These are phyloP conservation scores for Penicillium cinerascens DNA, from an alignment of 495 filamentous ascomycete species.

Conservation along the genomic window DNA sequence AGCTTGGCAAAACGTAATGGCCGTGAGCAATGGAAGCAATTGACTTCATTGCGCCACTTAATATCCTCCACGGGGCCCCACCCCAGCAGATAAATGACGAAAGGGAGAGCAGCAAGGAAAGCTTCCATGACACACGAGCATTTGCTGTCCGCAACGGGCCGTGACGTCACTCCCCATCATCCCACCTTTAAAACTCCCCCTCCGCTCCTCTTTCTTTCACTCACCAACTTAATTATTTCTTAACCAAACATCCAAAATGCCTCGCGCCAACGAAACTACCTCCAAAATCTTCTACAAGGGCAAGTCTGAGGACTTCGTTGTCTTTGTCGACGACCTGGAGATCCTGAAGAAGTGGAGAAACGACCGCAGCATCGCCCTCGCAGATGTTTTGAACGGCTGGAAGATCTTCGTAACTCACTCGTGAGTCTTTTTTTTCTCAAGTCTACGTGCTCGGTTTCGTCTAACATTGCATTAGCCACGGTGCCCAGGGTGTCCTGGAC, in stretches of 20 bases:
- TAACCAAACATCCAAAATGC: slow-evolving; percentile 51
- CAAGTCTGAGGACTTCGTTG: slow-evolving; percentile 79
- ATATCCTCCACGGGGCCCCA: slow-evolving; percentile 1
- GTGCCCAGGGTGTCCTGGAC: slow-evolving; percentile 76
- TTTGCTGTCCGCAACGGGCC: neutral
- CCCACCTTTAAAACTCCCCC: slow-evolving; percentile 15
- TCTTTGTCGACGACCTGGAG: slow-evolving; percentile 76
- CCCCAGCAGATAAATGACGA: slow-evolving; percentile 9
- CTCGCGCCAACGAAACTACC: slow-evolving; percentile 70
- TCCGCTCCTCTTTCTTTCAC: neutral
- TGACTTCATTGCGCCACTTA: neutral
- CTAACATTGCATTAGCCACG: slow-evolving; percentile 57
- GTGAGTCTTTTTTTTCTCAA: slow-evolving; percentile 48
- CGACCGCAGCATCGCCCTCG: slow-evolving; percentile 73
- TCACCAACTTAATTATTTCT: slow-evolving; percentile 1
- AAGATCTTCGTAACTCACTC: slow-evolving; percentile 89
- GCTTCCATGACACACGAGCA: slow-evolving; percentile 16
- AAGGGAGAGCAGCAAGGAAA: slow-evolving; percentile 7
- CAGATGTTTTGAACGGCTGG: slow-evolving; percentile 82
- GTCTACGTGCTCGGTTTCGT: neutral
- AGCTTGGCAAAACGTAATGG: slow-evolving; percentile 15
- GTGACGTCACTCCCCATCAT: slow-evolving; percentile 36
- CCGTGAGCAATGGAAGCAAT: slow-evolving; percentile 8
- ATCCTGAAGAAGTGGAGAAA: slow-evolving; percentile 75
- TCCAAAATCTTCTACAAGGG: slow-evolving; percentile 91